Percentiles rank a stretch among this genome's conserved stretches.
Conservation (phyloP, 2,329 filamentous ascomycete species). For the Falciphora oryzae region DNA sequence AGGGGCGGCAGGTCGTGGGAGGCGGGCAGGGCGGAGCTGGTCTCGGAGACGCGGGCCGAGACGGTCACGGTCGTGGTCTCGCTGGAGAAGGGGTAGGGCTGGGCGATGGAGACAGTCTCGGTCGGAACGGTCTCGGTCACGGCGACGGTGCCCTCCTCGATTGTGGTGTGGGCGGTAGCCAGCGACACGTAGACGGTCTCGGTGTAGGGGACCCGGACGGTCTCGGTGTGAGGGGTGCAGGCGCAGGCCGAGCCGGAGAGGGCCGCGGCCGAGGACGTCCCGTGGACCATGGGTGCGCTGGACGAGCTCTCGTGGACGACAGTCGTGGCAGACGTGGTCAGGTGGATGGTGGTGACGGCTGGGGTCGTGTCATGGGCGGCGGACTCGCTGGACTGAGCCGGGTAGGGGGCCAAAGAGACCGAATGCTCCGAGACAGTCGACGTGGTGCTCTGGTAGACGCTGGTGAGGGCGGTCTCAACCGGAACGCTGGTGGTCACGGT, state of each 20-base stretch:
- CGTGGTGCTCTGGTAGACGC: neutral
- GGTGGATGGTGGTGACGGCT: neutral
- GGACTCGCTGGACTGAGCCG: neutral
- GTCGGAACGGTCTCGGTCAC: constrained; percentile 9
- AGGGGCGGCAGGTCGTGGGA: constrained; percentile 2
- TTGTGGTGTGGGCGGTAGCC: neutral
- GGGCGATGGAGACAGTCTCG: constrained; percentile 2
- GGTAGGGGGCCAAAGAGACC: neutral
- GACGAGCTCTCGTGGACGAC: neutral
- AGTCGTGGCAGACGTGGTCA: neutral
- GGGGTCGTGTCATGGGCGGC: too few species aligned
- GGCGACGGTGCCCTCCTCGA: neutral
- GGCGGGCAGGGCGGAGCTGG: constrained; percentile 4
- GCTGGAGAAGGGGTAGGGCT: neutral
- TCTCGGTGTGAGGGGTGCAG: constrained; percentile 1
- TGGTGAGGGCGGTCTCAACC: neutral
- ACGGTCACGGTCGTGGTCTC: constrained; percentile 5
- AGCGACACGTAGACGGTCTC: constrained; percentile 3
- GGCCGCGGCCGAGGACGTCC: neutral
- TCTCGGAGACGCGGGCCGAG: neutral
- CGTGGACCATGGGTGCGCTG: neutral
- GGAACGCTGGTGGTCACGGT: neutral
- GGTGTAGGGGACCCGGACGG: neutral
- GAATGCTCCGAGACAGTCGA: neutral
- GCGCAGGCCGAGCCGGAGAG: neutral